Evolutionary conservation across 1,284 basidiomycete species (phyloP).

Genomic region (Leccinum huronense): DNA sequence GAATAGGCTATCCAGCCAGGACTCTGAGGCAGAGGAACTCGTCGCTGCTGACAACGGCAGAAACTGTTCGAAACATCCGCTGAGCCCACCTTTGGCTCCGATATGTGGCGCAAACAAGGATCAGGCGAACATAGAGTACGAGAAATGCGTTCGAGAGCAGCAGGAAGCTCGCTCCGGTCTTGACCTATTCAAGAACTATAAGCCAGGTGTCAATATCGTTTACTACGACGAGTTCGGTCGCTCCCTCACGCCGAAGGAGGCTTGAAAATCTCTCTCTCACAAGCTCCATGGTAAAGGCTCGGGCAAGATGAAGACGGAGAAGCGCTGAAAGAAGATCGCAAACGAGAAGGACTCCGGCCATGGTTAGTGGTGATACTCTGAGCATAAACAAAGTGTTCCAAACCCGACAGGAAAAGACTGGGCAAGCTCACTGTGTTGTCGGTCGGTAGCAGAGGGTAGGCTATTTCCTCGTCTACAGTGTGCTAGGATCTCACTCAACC

Average conservation of each 20-base stretch:
- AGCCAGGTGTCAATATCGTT: constrained; percentile 94
- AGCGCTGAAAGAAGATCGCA: constrained; percentile 88
- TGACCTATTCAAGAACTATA: constrained; percentile 90
- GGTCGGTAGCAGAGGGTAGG: constrained; percentile 89
- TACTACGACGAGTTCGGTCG: constrained; percentile 98
- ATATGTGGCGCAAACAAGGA: constrained; percentile 78
- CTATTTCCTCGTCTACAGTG: constrained; percentile 13
- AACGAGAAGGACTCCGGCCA: constrained; percentile 80
- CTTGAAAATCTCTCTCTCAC: constrained; percentile 94
- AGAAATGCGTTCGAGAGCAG: constrained; percentile 89
- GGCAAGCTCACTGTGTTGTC: constrained; percentile 89
- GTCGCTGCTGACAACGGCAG: no score
- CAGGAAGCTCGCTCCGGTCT: constrained; percentile 83
- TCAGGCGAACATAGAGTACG: constrained; percentile 92
- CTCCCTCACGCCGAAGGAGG: constrained; percentile 87
- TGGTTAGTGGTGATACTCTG: constrained; percentile 88
- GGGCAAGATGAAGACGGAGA: constrained; percentile 93
- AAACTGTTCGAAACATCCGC: no score
- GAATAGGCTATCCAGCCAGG: no score
- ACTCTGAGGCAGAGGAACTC: no score
- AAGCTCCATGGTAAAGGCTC: constrained; percentile 96
- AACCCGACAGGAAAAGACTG: constrained; percentile 85
- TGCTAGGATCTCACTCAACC: constrained; percentile 12
- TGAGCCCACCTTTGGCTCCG: no score
- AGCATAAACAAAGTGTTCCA: constrained; percentile 93